These are phyloP conservation scores for Paxillus ammoniavirescens DNA, from an alignment of 768 basidiomycete species.

Conservation along the genomic window DNA sequence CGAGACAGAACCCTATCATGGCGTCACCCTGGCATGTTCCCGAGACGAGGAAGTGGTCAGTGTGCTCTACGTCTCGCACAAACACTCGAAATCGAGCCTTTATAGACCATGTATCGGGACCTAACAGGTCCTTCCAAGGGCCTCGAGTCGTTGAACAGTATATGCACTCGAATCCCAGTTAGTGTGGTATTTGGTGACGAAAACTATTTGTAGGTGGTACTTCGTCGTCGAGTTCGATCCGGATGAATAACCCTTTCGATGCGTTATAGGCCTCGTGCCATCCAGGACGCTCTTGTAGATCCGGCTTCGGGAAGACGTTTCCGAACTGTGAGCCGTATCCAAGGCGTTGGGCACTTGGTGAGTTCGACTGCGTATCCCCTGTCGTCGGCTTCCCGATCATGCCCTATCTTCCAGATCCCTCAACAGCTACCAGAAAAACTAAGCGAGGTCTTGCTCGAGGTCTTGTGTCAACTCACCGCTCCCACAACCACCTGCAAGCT, in stretches of 20 bases:
- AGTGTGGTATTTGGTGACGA: constrained; percentile 53
- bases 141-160: constrained; percentile 42
- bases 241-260: not conserved
- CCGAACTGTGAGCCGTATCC: constrained; percentile 21
- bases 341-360: constrained; percentile 34
- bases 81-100: not conserved
- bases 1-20: constrained; percentile 32
- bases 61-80: not conserved
- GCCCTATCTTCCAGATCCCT: constrained; percentile 18
- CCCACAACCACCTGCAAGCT: not conserved
- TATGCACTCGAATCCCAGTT: constrained; percentile 42
- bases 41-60: constrained; percentile 62
- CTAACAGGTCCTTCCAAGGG: constrained; percentile 52
- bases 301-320: constrained; percentile 22
- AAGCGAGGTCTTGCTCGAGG: constrained; percentile 24
- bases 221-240: not conserved
- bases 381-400: not conserved
- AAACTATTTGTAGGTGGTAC: constrained; percentile 47
- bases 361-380: not conserved
- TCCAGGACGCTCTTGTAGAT: constrained; percentile 33
- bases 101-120: constrained; percentile 64
- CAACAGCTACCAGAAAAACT: constrained; percentile 26
- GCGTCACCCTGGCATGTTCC: constrained; percentile 55
- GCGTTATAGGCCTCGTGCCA: constrained; percentile 24
- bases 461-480: constrained; percentile 10